These are phyloP conservation scores for Phoenix roebelenii DNA, from an alignment of 176 grass and related monocot species.

Conservation along the genomic window DNA sequence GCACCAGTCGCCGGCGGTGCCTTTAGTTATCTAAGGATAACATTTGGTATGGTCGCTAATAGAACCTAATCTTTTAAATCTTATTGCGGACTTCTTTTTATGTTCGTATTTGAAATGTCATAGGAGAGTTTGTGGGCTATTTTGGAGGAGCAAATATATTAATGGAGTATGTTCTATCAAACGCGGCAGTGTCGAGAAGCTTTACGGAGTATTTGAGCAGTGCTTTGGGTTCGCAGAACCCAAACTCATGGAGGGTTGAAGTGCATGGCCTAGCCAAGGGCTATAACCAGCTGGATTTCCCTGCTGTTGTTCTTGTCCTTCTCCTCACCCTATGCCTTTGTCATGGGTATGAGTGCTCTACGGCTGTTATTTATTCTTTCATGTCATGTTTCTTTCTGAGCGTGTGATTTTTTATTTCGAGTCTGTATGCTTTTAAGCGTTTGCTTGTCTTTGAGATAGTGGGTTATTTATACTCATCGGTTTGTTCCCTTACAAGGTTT, in stretches of 20 bases:
- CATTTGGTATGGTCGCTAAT: constrained; percentile 6
- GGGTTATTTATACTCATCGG: too few species aligned
- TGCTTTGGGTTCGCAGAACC: constrained; percentile 10
- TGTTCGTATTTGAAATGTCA: too few species aligned
- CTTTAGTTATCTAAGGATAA: constrained; percentile 25
- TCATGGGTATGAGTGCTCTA: neutral
- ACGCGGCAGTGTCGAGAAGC: constrained; percentile 20
- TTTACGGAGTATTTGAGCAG: constrained; percentile 19
- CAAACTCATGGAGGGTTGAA: constrained; percentile 14
- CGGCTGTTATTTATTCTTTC: too few species aligned
- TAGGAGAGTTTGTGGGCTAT: constrained; percentile 25
- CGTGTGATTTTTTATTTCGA: too few species aligned
- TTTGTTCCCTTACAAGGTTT: too few species aligned
- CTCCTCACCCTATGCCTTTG: constrained; percentile 22
- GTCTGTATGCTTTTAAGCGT: too few species aligned
- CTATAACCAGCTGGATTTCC: constrained; percentile 21
- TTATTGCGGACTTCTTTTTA: too few species aligned
- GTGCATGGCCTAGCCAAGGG: constrained; percentile 7
- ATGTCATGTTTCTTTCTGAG: too few species aligned
- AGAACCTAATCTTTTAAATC: too few species aligned
- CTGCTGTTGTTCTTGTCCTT: constrained; percentile 20
- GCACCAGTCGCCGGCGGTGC: constrained; percentile 23
- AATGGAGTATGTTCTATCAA: constrained; percentile 29
- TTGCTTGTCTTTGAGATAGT: too few species aligned
- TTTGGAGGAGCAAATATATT: constrained; percentile 29